Evolutionary conservation across 2,329 filamentous ascomycete genomes (phyloP), one percentile per base, ranked within the genome.

Genomic region (Venturiaceae sp.): DNA sequence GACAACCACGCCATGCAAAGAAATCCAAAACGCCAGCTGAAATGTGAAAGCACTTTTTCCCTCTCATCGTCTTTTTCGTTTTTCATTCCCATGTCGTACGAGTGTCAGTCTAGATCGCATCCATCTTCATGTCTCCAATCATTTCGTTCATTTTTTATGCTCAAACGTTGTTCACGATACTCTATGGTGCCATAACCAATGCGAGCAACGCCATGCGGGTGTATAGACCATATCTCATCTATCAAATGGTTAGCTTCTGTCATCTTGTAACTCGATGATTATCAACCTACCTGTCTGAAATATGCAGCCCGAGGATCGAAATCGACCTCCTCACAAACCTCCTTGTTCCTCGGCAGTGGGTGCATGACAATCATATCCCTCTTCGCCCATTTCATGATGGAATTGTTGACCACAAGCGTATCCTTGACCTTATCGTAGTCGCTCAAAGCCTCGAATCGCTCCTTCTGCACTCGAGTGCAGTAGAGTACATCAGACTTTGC

Each of bases 191-290:
- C 88, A 99, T 87, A 73, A 97, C 90, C 73, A 97, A 80, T 65
- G 94, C 94, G 72, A 99, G 81, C 76, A 99, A 77, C 66, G 94
- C 94, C 94, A 99, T 99, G 72, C 94, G 88, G 74, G 89, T 95
- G 81, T 96, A 97, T 67, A 99, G 83, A 66, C 94, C 94, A 76
- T 97, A 96, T 76, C 87, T 85, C 92, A 96, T 96, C 92, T 96
- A 68, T 60, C 61, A 14, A 60, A 63, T 32, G 47, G 70, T 85
- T 72, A 83, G 78, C 64, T 64, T 58, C 32, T 36, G 33, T 46
- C 21, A 2, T 26, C 14, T 50, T 54, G 36, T 33, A 16, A 55
- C 2, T 0, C 16, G 19, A 34, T 30, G n/a, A 28, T 57, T 46
- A 8, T n/a, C 13, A 21, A 82, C 88, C 84, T 77, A 96, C 92